Evolutionary conservation across 129 eudicot genomes (phyloP), one percentile per base, ranked within the genome.

Genomic region (Helianthus tuberosus): DNA sequence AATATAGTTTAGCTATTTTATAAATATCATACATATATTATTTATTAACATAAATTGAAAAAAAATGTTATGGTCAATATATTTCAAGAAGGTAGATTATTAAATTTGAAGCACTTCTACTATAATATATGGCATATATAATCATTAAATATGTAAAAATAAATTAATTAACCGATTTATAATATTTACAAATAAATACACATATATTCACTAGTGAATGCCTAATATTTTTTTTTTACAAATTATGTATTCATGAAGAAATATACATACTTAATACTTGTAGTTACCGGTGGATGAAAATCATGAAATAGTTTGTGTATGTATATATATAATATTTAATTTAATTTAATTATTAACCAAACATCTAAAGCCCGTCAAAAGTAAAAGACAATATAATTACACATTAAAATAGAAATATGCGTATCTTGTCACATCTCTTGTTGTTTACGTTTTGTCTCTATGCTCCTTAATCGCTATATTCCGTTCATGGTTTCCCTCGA

Each of bases 401-500:
- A 3, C 8, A 6, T 61, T 25, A 72, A 72, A 16, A 64, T 29
- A 35, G 76, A 64, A 55, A 64, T 72, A 72, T 9, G 23, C 77
- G 55, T 64, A 76, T 49, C 67, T 61, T 75, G 83, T 72, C 83
- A 71, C 50, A 69, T 77, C 65, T 14, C 46, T 69, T 77, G 81
- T 77, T 59, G 58, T 49, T 79, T 72, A 59, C 54, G 83, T 64
- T 72, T 72, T 75, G 80, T 74, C 80, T 64, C 50, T 55, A 41
- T 80, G 11, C 32, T 61, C 48, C 70, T 63, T 47, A 43, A n/a
- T 23, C 53, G 60, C 12, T 75, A 61, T 75, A 43, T 69, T 69
- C 66, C 23, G 55, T 76, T 69, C 74, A 75, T 60, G 73, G 80
- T 71, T 75, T 80, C 80, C 77, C 59, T 64, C 58, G 81, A 76